These are phyloP conservation scores for Colletotrichum salicis DNA, from an alignment of 2,329 filamentous ascomycete genomes.

Conservation along the genomic window DNA sequence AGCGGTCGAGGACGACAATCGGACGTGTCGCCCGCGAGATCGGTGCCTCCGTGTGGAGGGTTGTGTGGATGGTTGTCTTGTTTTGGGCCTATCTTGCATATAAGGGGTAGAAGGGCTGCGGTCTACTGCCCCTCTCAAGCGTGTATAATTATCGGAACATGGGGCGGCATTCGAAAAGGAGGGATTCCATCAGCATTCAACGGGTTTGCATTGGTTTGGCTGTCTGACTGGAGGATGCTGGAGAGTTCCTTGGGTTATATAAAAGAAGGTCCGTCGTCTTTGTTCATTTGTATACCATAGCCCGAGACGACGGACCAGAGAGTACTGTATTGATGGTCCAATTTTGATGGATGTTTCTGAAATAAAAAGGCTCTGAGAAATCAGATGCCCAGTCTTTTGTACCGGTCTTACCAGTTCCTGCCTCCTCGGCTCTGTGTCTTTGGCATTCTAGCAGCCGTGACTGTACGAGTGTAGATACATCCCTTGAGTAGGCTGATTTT, in stretches of 20 bases:
- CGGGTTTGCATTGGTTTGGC: constrained; percentile 27
- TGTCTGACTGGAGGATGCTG: constrained; percentile 7
- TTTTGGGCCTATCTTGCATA: constrained; percentile 77
- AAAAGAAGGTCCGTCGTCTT: constrained; percentile 21
- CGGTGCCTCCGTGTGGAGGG: constrained; percentile 68
- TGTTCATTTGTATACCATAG: constrained; percentile 13
- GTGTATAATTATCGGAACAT: constrained; percentile 18
- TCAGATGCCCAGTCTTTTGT: background rate
- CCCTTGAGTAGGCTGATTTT: too few species aligned
- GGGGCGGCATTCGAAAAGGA: background rate
- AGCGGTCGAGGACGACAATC: constrained; percentile 48
- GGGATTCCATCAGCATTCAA: constrained; percentile 5
- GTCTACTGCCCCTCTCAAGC: background rate
- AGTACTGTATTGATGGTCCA: background rate
- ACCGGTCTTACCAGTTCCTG: too few species aligned
- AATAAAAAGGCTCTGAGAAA: background rate
- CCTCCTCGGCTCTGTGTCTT: too few species aligned
- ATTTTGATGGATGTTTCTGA: background rate
- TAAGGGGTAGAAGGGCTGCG: constrained; percentile 59
- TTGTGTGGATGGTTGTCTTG: constrained; percentile 69
- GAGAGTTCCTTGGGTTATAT: background rate
- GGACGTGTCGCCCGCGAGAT: constrained; percentile 68
- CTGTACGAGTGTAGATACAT: too few species aligned
- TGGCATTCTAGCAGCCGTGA: too few species aligned
- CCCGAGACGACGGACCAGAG: background rate